A percentile compares a stretch with the other conserved stretches of the same genome.
These are phyloP conservation scores for Ambrosia trifida DNA, from an alignment of 129 eudicot species.

Conservation along the genomic window DNA sequence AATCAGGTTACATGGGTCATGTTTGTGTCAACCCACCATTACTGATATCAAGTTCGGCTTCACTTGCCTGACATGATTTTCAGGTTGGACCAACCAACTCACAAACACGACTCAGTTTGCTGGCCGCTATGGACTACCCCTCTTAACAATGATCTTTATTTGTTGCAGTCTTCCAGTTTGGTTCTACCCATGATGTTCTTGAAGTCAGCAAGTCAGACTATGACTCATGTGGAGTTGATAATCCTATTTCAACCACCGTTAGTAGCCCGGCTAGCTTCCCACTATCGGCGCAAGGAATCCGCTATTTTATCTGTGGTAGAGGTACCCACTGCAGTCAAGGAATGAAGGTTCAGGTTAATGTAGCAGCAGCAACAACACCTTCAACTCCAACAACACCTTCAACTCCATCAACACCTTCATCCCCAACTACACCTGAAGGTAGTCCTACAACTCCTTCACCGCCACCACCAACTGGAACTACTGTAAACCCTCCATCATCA, in stretches of 20 bases:
- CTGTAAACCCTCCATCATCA: constrained; percentile 40
- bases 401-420: constrained; percentile 24
- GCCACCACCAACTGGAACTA: constrained; percentile 26
- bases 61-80: not conserved
- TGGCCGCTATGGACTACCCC: not conserved
- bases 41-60: not conserved
- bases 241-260: constrained; percentile 31
- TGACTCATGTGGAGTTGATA: constrained; percentile 43
- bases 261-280: constrained; percentile 45
- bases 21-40: not conserved
- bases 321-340: constrained; percentile 59
- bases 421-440: constrained; percentile 32
- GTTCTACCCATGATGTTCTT: constrained; percentile 50
- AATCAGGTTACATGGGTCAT: not conserved
- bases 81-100: not conserved
- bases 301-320: constrained; percentile 75
- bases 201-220: constrained; percentile 55
- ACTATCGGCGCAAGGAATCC: constrained; percentile 45
- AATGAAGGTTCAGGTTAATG: constrained; percentile 60
- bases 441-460: constrained; percentile 28
- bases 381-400: constrained; percentile 32
- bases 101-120: not conserved
- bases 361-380: constrained; percentile 40
- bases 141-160: constrained; percentile 2
- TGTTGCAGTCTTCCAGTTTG: constrained; percentile 29